These are phyloP conservation scores for Pistacia atlantica DNA, from an alignment of 345 rosid genomes.

Conservation along the genomic window DNA sequence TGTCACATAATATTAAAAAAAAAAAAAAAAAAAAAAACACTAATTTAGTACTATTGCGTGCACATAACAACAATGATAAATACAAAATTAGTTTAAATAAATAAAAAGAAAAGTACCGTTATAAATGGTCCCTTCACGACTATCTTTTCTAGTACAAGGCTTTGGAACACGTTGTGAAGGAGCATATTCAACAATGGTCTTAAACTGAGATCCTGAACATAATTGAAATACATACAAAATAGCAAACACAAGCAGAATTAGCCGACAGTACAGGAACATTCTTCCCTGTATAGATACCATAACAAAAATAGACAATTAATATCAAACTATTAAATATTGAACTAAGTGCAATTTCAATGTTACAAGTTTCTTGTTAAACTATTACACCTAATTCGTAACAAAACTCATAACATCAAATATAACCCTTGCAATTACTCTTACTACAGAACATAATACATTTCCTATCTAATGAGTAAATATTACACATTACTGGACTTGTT, in stretches of 20 bases:
- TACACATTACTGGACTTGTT: too few relatives aligned
- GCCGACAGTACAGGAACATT: too few relatives aligned
- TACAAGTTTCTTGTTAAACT: too few relatives aligned
- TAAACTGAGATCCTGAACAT: slow-evolving; percentile 58
- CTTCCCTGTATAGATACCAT: too few relatives aligned
- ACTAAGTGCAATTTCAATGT: too few relatives aligned
- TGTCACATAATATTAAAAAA: neutral
- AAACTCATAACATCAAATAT: too few relatives aligned
- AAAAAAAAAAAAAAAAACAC: neutral
- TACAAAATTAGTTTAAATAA: neutral
- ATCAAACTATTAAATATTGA: too few relatives aligned
- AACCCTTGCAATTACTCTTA: too few relatives aligned
- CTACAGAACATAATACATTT: too few relatives aligned
- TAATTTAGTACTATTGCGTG: neutral
- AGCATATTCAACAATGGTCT: slow-evolving; percentile 71
- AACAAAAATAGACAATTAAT: too few relatives aligned
- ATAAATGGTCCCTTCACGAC: slow-evolving; percentile 67
- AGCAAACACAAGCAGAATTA: neutral
- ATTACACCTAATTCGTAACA: too few relatives aligned
- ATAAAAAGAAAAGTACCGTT: slow-evolving; percentile 33
- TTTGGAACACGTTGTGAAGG: slow-evolving; percentile 71
- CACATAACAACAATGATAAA: neutral
- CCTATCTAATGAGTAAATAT: too few relatives aligned
- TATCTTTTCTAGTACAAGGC: slow-evolving; percentile 47
- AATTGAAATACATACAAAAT: neutral